Percentiles rank a stretch among this genome's conserved stretches.
Conservation (phyloP, 257 asterid species). For the Knoxia roxburghii region DNA sequence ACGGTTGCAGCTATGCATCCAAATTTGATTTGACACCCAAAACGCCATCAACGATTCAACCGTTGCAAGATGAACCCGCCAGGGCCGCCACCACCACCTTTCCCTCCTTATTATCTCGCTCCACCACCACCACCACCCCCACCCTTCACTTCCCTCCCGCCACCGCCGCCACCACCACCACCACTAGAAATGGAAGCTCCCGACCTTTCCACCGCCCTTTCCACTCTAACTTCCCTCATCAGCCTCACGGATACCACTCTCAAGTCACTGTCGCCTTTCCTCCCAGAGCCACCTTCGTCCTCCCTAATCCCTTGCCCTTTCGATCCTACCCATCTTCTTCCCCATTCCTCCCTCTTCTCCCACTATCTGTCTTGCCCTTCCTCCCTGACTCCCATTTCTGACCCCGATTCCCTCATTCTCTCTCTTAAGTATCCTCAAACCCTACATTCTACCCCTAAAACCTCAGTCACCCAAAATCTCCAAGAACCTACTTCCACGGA, state of each 20-base stretch:
- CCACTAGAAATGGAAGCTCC: constrained; percentile 24
- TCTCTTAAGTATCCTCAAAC: constrained; percentile 43
- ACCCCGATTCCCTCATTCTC: constrained; percentile 30
- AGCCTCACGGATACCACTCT: constrained; percentile 40
- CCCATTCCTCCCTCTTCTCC: constrained; percentile 66
- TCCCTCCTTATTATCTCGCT: background rate
- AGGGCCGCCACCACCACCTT: no score
- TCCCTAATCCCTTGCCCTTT: constrained; percentile 58
- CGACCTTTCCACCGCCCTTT: constrained; percentile 33
- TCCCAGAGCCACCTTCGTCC: constrained; percentile 18
- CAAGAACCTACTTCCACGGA: constrained; percentile 17
- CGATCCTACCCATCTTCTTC: constrained; percentile 60
- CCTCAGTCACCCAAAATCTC: constrained; percentile 9
- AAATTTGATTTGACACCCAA: background rate
- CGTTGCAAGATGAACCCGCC: constrained; percentile 6
- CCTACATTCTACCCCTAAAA: constrained; percentile 14
- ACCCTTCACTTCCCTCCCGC: constrained; percentile 2
- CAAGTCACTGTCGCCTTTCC: constrained; percentile 42
- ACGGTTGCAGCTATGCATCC: no score
- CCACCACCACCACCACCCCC: background rate
- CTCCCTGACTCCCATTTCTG: constrained; percentile 12
- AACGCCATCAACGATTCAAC: background rate
- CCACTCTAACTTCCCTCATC: constrained; percentile 53
- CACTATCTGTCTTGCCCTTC: constrained; percentile 67
- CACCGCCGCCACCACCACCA: constrained; percentile 20